These are phyloP conservation scores for Puccinia novopanici DNA, from an alignment of 1,284 basidiomycete genomes.

Conservation along the genomic window DNA sequence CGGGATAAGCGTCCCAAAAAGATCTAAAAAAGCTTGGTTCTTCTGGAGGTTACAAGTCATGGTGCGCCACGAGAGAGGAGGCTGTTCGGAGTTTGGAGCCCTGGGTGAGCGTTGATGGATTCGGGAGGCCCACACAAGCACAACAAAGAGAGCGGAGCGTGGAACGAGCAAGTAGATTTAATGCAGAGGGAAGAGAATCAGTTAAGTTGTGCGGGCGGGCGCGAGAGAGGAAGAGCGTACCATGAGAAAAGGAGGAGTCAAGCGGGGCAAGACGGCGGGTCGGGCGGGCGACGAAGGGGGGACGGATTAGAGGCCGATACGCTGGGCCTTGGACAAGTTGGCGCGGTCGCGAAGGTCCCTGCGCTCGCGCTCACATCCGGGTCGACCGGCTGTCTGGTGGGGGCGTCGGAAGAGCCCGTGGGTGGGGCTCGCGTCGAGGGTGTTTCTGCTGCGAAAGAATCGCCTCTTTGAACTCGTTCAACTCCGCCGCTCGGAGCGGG, in stretches of 20 bases:
- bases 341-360: constrained; percentile 19
- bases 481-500: constrained; percentile 34
- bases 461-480: constrained; percentile 35
- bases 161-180: no score
- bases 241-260: not conserved
- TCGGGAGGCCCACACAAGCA: no score
- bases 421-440: not conserved
- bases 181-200: no score
- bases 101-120: no score
- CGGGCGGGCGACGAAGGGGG: not conserved
- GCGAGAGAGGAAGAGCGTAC: not conserved
- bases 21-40: no score
- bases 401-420: not conserved
- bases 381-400: not conserved
- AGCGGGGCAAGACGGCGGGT: not conserved
- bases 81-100: no score
- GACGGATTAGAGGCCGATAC: constrained; percentile 21
- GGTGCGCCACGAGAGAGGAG: no score
- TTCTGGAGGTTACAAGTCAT: no score
- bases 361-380: constrained; percentile 28
- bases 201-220: no score
- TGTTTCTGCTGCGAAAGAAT: constrained; percentile 37
- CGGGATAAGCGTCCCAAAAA: no score
- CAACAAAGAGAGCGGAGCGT: no score
- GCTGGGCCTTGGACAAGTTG: constrained; percentile 36